A percentile compares a stretch with the other conserved stretches of the same genome.
phyloP scores from a whole-genome alignment of 345 rosid genomes.

The Moricandia arvensis region DNA sequence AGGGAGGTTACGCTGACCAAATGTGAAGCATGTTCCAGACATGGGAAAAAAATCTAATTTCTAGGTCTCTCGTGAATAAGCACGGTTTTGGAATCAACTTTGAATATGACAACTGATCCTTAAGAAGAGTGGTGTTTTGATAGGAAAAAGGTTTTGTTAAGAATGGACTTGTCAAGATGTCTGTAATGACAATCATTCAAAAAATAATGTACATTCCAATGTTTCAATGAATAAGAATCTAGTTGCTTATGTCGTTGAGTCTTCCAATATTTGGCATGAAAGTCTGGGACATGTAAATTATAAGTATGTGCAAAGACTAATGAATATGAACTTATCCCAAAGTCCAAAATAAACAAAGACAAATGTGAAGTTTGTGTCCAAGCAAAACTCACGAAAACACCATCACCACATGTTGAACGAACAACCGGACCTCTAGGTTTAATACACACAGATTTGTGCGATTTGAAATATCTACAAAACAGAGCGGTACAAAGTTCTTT shows the following conservation, averaged over 20 bases:
- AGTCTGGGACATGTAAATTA: neutral
- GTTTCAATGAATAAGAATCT: neutral
- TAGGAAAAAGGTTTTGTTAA: too few relatives aligned
- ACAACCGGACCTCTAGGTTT: neutral
- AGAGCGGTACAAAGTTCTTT: neutral
- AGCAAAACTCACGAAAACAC: neutral
- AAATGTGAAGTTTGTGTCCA: neutral
- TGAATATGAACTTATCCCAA: neutral
- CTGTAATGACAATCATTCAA: neutral
- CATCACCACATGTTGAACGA: neutral
- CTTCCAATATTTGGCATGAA: neutral
- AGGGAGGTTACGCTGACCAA: too few relatives aligned
- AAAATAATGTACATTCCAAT: neutral
- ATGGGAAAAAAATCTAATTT: too few relatives aligned
- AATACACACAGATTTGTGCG: neutral
- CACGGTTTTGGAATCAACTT: too few relatives aligned
- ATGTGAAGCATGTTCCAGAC: too few relatives aligned
- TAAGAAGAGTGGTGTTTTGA: too few relatives aligned
- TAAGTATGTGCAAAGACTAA: neutral
- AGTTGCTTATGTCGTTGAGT: too few relatives aligned
- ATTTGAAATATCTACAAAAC: too few relatives aligned
- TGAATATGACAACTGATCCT: too few relatives aligned
- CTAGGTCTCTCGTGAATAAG: too few relatives aligned
- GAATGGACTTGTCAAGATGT: too few relatives aligned
- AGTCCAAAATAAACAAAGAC: too few relatives aligned